Percentiles rank a stretch among this genome's conserved stretches.
Evolutionary conservation across 345 rosid genomes (phyloP).

Genomic region (Jatropha curcas): DNA sequence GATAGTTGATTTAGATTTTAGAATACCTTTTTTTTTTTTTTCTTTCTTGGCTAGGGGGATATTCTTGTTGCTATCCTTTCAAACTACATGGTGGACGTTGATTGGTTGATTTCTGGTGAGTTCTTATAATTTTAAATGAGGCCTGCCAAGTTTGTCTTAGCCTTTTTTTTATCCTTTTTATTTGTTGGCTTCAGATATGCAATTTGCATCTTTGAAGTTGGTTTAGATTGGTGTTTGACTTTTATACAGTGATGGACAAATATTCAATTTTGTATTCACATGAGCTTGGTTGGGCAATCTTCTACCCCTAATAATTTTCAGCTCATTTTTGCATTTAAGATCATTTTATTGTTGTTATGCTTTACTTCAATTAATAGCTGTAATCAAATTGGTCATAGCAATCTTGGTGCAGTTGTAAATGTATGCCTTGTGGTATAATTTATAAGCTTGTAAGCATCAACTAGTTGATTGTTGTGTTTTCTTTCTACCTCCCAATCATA

Average conservation of each 20-base stretch:
- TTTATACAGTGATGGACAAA: background rate
- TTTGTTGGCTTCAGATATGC: background rate
- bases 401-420: background rate
- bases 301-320: background rate
- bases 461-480: background rate
- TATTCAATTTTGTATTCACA: no score
- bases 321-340: no score
- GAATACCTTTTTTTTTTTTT: conserved; percentile 3
- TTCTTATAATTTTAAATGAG: background rate
- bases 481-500: background rate
- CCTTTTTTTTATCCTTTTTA: no score
- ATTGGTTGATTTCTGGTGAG: conserved; percentile 76
- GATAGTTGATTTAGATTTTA: background rate
- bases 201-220: background rate
- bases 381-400: background rate
- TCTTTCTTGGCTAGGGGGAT: conserved; percentile 59
- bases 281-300: background rate
- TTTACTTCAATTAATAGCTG: background rate
- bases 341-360: background rate
- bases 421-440: background rate
- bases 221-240: background rate
- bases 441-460: background rate
- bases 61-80: conserved; percentile 68
- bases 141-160: background rate
- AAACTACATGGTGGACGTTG: conserved; percentile 92